Conservation (phyloP, 331 rosid species). For the Malus hybrid region DNA sequence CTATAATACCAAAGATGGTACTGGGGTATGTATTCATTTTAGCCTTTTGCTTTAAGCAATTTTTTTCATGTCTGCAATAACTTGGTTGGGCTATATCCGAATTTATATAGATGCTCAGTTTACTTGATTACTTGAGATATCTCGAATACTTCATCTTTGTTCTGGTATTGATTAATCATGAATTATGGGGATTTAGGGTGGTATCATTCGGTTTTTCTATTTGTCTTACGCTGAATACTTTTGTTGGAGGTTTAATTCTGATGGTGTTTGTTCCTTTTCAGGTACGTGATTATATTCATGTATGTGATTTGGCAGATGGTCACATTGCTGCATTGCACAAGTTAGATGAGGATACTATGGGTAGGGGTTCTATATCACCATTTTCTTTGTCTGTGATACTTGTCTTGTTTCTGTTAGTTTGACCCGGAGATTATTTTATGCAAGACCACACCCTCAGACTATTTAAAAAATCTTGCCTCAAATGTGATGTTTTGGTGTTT, state of each 20-base stretch:
- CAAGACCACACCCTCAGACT: not conserved
- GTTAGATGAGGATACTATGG: slow-evolving; percentile 54
- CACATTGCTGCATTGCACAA: slow-evolving; percentile 89
- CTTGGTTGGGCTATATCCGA: not conserved
- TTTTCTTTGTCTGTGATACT: not conserved
- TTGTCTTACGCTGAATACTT: not conserved
- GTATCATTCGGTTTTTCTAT: not conserved
- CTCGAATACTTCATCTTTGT: not conserved
- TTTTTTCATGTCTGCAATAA: not conserved
- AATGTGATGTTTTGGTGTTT: not conserved
- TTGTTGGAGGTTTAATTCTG: not conserved
- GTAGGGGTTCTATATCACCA: slow-evolving; percentile 22
- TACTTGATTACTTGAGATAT: not conserved
- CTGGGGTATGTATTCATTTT: slow-evolving; percentile 65
- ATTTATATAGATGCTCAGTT: not conserved
- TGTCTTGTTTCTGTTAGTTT: not conserved
- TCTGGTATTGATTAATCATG: not conserved
- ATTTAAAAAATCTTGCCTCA: not conserved
- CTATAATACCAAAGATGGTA: slow-evolving; percentile 81
- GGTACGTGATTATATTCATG: slow-evolving; percentile 97
- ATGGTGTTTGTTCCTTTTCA: slow-evolving; percentile 27
- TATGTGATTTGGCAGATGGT: slow-evolving; percentile 91
- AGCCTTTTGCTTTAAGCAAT: not conserved
- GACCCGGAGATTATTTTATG: not conserved
- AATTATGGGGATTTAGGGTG: not conserved